Evolutionary conservation across 2,329 filamentous ascomycete species (phyloP).

Genomic region (Ascochyta fabae): DNA sequence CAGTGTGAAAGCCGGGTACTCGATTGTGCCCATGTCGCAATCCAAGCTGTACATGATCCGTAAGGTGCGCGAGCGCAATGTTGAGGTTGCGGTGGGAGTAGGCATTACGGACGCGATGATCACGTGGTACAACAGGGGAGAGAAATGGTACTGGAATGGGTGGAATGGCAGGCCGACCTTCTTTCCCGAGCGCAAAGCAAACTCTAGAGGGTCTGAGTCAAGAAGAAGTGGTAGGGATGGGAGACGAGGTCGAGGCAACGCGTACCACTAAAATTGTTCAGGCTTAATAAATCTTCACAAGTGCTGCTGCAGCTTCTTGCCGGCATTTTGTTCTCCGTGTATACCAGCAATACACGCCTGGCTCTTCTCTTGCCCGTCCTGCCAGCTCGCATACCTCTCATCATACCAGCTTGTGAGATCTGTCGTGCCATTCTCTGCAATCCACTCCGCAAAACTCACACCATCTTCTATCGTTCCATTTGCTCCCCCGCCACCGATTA

Average conservation of each 20-base stretch:
- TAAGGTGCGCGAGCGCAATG: slow-evolving; percentile 24
- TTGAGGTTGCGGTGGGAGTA: slow-evolving; percentile 25
- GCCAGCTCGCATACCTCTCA: slow-evolving; percentile 4
- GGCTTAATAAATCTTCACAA: neutral
- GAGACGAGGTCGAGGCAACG: neutral
- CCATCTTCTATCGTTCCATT: slow-evolving; percentile 51
- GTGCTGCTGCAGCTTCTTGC: neutral
- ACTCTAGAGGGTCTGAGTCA: too few species aligned
- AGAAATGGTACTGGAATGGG: slow-evolving; percentile 22
- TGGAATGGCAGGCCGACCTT: slow-evolving; percentile 25
- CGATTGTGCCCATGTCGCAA: slow-evolving; percentile 31
- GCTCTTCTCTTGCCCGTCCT: slow-evolving; percentile 6
- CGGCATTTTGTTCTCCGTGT: neutral
- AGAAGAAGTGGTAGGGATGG: neutral
- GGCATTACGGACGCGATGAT: slow-evolving; percentile 13
- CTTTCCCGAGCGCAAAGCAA: slow-evolving; percentile 16
- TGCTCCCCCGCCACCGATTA: slow-evolving; percentile 50
- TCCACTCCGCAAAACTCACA: slow-evolving; percentile 33
- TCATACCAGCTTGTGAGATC: slow-evolving; percentile 6
- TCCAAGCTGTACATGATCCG: slow-evolving; percentile 34
- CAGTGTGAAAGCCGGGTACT: slow-evolving; percentile 34
- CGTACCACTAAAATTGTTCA: neutral
- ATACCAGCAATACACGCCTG: slow-evolving; percentile 7
- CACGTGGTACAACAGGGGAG: slow-evolving; percentile 23
- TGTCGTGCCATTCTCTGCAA: slow-evolving; percentile 22